Evolutionary conservation across 345 rosid genomes (phyloP), one percentile per base, ranked within the genome.

Genomic region (Physaria fendleri): DNA sequence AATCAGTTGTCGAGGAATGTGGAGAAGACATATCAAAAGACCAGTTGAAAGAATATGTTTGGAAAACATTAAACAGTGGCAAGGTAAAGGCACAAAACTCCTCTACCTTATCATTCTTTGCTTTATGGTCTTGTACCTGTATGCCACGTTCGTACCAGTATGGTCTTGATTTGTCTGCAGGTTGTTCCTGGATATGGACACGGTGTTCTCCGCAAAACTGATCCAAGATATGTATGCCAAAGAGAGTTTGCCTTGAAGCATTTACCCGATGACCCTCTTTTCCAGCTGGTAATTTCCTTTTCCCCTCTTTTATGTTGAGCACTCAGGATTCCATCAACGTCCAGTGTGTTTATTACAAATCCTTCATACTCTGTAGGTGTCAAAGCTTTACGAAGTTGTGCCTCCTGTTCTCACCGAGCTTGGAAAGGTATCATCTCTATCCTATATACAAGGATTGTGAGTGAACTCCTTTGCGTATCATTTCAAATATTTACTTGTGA

Each of bases 111-210:
- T 10, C 27, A 20, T 20, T 7, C n/a, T 33, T 20, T 11, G 27
- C 41, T 52, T 11, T 52, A 4, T 52, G 4, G 12, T 52, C 41
- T 33, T 52, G 18, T n/a, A n/a, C n/a, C n/a, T n/a, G n/a, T n/a
- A n/a, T n/a, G n/a, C n/a, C n/a, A n/a, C n/a, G n/a, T n/a, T n/a
- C n/a, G n/a, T n/a, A n/a, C n/a, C n/a, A n/a, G n/a, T n/a, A n/a
- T n/a, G n/a, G n/a, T n/a, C n/a, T n/a, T 14, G 53, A 8, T 22
- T 28, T n/a, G 15, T 64, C 18, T 76, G 39, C 75, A 90, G 99
- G 97, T 90, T 62, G 96, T 94, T 47, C 99, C 99, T 9, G 99
- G 99, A 62, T 94, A 72, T 77, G 97, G 97, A 49, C 99, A 87
- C 72, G 97, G 99, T 59, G 99, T 94, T 54, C 56, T 94, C 71